phyloP scores from a whole-genome alignment of 768 basidiomycete genomes.

The Naganishia vaughanmartiniae region DNA sequence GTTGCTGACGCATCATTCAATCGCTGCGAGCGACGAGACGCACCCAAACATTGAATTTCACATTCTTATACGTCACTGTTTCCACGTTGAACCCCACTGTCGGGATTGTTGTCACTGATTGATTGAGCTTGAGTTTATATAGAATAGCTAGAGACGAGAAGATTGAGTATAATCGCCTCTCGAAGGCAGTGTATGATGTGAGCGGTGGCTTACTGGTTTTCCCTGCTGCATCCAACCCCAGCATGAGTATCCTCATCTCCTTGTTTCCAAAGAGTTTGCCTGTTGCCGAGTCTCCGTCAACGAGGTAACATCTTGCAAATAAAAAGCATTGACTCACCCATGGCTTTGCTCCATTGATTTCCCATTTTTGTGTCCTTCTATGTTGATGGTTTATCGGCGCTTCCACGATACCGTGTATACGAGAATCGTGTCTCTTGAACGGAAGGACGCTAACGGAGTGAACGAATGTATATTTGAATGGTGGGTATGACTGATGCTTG shows the following conservation, averaged over 20 bases:
- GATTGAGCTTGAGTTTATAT: slow-evolving; percentile 98
- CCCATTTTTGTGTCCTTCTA: slow-evolving; percentile 40
- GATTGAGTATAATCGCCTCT: not conserved
- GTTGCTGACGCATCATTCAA: not conserved
- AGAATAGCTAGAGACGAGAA: slow-evolving; percentile 69
- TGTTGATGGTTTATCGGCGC: too few relatives aligned
- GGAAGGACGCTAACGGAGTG: too few relatives aligned
- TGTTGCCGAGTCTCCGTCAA: slow-evolving; percentile 46
- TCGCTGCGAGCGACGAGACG: slow-evolving; percentile 12
- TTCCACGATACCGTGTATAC: too few relatives aligned
- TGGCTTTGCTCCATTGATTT: slow-evolving; percentile 48
- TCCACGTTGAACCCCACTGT: slow-evolving; percentile 99
- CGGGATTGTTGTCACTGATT: slow-evolving; percentile 97
- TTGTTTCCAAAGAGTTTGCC: slow-evolving; percentile 96
- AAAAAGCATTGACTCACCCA: slow-evolving; percentile 37
- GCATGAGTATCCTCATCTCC: slow-evolving; percentile 97
- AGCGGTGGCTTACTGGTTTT: slow-evolving; percentile 77
- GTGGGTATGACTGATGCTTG: too few relatives aligned
- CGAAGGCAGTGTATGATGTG: not conserved
- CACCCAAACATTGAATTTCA: slow-evolving; percentile 56
- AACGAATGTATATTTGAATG: too few relatives aligned
- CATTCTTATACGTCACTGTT: slow-evolving; percentile 98
- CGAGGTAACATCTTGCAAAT: not conserved
- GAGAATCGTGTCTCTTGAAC: too few relatives aligned
- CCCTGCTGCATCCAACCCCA: slow-evolving; percentile 94